Evolutionary conservation across 768 basidiomycete species (phyloP).

Genomic region (Mrakia hoshinonis): DNA sequence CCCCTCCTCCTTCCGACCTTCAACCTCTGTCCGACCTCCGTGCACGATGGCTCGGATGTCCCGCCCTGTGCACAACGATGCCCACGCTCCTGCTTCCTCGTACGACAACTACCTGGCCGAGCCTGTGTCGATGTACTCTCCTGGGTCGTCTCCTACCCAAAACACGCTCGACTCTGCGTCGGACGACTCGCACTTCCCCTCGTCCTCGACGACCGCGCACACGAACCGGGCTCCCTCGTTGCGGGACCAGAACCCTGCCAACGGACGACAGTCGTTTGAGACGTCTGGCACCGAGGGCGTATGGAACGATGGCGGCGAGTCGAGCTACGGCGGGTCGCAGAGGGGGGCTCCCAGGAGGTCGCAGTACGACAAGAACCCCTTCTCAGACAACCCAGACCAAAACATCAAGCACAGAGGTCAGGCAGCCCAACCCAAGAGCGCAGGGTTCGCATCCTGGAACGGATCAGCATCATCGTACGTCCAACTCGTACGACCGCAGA

Average conservation of each 20-base stretch:
- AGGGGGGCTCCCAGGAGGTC: neutral
- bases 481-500: no score
- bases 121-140: neutral
- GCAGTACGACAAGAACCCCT: neutral
- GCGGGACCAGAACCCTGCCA: neutral
- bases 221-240: neutral
- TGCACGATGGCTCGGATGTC: neutral
- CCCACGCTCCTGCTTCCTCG: neutral
- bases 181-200: constrained; percentile 12
- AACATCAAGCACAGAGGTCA: constrained; percentile 3
- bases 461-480: neutral
- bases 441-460: neutral
- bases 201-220: neutral
- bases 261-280: neutral
- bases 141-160: neutral
- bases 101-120: neutral
- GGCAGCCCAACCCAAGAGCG: neutral
- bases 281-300: neutral
- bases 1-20: neutral
- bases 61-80: neutral
- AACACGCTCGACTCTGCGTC: neutral
- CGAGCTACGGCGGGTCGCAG: neutral
- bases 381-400: neutral
- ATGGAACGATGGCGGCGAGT: neutral
- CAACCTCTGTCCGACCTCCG: neutral